phyloP scores from a whole-genome alignment of 78 protist species.

The Dictyostelium intermedium region DNA sequence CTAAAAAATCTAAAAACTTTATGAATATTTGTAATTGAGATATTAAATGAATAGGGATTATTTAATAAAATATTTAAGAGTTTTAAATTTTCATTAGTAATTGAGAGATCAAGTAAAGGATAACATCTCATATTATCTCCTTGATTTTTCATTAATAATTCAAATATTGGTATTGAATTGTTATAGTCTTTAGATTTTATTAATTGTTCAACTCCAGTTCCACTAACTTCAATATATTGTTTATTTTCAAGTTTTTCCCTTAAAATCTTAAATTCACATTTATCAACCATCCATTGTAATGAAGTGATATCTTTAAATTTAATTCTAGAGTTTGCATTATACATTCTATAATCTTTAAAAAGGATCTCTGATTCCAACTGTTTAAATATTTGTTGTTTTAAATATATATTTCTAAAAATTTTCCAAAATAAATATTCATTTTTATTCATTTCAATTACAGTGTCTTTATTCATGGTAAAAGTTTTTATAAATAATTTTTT shows the following conservation, averaged over 20 bases:
- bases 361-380: neutral
- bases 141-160: neutral
- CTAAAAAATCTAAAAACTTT: neutral
- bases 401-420: neutral
- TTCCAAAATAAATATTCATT: neutral
- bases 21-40: neutral
- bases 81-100: neutral
- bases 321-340: neutral
- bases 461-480: no score
- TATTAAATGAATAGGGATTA: neutral
- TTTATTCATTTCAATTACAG: neutral
- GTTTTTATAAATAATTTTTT: no score
- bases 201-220: neutral
- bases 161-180: neutral
- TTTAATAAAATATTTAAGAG: neutral
- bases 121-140: neutral
- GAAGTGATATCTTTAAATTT: neutral
- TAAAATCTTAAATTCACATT: neutral
- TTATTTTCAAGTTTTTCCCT: neutral
- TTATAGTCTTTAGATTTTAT: neutral
- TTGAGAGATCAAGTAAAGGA: neutral
- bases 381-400: neutral
- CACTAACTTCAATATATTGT: neutral
- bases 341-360: neutral
- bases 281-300: neutral